Base-by-base conservation (phyloP, 2,329 filamentous ascomycete genomes). In the Colletotrichum cordylinicola region DNA sequence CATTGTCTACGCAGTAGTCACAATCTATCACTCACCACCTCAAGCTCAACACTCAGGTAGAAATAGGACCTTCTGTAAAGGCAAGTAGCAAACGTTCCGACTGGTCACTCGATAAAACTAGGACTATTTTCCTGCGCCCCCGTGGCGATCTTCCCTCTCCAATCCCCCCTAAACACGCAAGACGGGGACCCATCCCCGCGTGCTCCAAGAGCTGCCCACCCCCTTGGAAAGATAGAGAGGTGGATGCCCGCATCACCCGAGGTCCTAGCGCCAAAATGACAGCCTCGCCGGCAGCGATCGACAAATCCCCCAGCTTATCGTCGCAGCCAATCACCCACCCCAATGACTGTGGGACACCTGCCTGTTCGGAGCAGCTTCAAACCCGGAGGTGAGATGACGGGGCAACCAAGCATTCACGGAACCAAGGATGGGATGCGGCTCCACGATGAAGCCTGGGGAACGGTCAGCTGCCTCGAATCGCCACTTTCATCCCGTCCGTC, bases 171-270 rank as follows among this genome's bases (percentile, higher is more conserved):
- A 18, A 31, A 60, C 48, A 60, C 52, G 31, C 35, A 43, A 55
- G 37, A 71, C 60, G 48, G 56, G 39, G 65, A 55, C 58, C 72
- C 60, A 71, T 65, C 33, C 61, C 69, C 68, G 48, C 67, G 61
- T 61, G 61, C 72, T 64, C 24, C 61, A 55, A 64, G 39, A 74
- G 35, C 39, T 48, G 55, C 39, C 48, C 48, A 61, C 68, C 60
- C 60, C 52, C 37, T 61, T 72, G 60, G 52, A 62, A 55, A 43
- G 52, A 62, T 52, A 60, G 35, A 68, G 66, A 70, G 55, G 72
- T 62, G 72, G 68, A 62, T 75, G 69, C 69, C 69, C 72, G 69
- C 72, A 67, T 67, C 62, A 67, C 72, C 69, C 69, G 72, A 75
- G 62, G 69, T 67, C 72, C 35, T 75, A 75, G 72, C 72, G 69